Evolutionary conservation across 257 asterid genomes (phyloP), one percentile per base, ranked within the genome.

Genomic region (Prunella vulgaris): DNA sequence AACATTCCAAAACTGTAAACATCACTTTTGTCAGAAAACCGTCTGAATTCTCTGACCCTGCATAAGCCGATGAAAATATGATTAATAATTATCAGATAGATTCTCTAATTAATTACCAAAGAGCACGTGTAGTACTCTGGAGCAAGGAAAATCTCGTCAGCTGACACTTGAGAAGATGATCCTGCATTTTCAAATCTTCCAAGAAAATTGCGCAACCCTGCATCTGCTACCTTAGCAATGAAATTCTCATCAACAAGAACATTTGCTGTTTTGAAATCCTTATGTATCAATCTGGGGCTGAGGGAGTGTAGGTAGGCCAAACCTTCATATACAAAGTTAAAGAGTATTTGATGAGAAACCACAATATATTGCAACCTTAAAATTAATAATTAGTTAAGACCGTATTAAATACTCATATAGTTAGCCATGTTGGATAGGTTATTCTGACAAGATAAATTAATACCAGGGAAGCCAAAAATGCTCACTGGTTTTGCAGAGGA

Each of bases 401-500:
- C 20, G 54, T 44, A 48, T 68, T 37, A 57, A 68, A 74, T 71
- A 72, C 53, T 83, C 58, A 53, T 22, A 53, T 22, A 66, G 69
- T 57, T 25, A 66, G 72, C 69, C 69, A 79, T 68, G 52, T 78
- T 69, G 63, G 66, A 17, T 60, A 64, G 44, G 74, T 66, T 60
- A 72, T 74, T 78, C 24, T 74, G 74, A 75, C 73, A 76, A 83
- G 85, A 86, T 66, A 71, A 83, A 85, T 77, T 73, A 82, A 75
- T 79, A 85, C 94, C 87, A 84, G 90, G 89, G 86, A 84, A 85
- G 87, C 94, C 83, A 85, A 84, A 83, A 83, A 85, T 88, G 95
- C 96, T 91, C 95, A 91, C 95, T 87, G 97, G 77, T 88, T 86
- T 86, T 86, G 97, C 96, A 87, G 86, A 87, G 71, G 90, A 86